These are phyloP conservation scores for Curvularia hawaiiensis DNA, from an alignment of 2,329 filamentous ascomycete species.

Conservation along the genomic window DNA sequence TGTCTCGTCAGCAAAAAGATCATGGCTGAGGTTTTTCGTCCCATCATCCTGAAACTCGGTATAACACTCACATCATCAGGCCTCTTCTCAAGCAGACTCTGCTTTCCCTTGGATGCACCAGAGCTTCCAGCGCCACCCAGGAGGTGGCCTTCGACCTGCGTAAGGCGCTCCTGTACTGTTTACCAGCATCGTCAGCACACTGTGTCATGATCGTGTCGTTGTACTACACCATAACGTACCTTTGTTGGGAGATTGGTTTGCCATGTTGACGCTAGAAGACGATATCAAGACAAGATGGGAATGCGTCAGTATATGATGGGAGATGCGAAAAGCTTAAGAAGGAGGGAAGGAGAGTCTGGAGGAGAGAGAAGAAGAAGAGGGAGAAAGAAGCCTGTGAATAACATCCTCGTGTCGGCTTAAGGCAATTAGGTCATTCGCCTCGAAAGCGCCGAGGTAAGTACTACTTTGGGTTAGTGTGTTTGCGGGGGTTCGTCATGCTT, in stretches of 20 bases:
- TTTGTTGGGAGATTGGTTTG: conserved; percentile 44
- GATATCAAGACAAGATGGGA: conserved; percentile 3
- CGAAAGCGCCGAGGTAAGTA: conserved; percentile 22
- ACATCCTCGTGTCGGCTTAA: background rate
- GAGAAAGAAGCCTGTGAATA: background rate
- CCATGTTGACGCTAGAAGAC: conserved; percentile 33
- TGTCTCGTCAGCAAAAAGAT: conserved; percentile 6
- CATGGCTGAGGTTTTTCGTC: background rate
- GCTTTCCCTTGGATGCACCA: conserved; percentile 43
- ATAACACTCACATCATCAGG: conserved; percentile 59
- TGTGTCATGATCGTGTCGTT: conserved; percentile 9
- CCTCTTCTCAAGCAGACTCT: conserved; percentile 57
- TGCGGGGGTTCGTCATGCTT: conserved; percentile 24
- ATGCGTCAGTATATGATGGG: conserved; percentile 7
- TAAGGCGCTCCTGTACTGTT: conserved; percentile 62
- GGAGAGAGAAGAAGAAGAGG: background rate
- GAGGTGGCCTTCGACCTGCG: conserved; percentile 64
- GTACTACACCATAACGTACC: conserved; percentile 10
- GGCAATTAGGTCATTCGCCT: conserved; percentile 21
- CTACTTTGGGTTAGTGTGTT: conserved; percentile 15
- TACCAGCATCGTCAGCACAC: conserved; percentile 16
- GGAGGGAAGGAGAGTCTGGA: background rate
- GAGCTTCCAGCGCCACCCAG: conserved; percentile 45
- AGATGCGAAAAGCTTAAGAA: conserved; percentile 3
- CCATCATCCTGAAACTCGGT: background rate